Percentiles rank a stretch among this genome's conserved stretches.
These are phyloP conservation scores for Haberlea rhodopensis DNA, from an alignment of 257 asterid species.

Conservation along the genomic window DNA sequence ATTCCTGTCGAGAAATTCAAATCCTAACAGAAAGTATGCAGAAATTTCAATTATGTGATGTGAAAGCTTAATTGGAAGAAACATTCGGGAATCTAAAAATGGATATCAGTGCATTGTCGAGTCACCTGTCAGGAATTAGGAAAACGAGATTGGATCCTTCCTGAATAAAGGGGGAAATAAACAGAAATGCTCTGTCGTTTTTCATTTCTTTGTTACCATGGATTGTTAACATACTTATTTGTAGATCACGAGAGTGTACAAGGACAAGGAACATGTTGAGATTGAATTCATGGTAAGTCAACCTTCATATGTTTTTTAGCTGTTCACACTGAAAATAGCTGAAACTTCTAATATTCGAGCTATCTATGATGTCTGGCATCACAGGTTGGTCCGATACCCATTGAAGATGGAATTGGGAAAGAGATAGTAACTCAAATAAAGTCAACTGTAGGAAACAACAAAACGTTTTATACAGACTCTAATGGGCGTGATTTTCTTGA, in stretches of 20 bases:
- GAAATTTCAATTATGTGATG: not conserved
- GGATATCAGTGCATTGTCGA: not conserved
- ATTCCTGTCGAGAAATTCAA: no score
- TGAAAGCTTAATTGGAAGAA: slow-evolving; percentile 9
- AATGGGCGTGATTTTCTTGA: slow-evolving; percentile 91
- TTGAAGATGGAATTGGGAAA: slow-evolving; percentile 76
- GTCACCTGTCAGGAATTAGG: not conserved
- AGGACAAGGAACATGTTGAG: slow-evolving; percentile 85
- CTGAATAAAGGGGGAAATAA: no score
- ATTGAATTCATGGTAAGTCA: slow-evolving; percentile 74
- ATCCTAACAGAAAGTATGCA: no score
- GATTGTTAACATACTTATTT: slow-evolving; percentile 23
- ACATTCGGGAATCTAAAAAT: not conserved
- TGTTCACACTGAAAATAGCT: slow-evolving; percentile 6
- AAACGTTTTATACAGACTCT: slow-evolving; percentile 83
- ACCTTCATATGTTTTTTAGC: slow-evolving; percentile 3
- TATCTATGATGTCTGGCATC: slow-evolving; percentile 22
- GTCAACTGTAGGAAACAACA: slow-evolving; percentile 59
- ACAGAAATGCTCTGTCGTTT: not conserved
- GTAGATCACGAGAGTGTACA: slow-evolving; percentile 87
- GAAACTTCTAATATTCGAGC: slow-evolving; percentile 10
- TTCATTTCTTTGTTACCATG: slow-evolving; percentile 8
- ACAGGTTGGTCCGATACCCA: slow-evolving; percentile 96
- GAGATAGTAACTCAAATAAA: slow-evolving; percentile 75
- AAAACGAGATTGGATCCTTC: not conserved